These are phyloP conservation scores for Fusarium sp. DNA, from an alignment of 2,329 filamentous ascomycete genomes.

Conservation along the genomic window DNA sequence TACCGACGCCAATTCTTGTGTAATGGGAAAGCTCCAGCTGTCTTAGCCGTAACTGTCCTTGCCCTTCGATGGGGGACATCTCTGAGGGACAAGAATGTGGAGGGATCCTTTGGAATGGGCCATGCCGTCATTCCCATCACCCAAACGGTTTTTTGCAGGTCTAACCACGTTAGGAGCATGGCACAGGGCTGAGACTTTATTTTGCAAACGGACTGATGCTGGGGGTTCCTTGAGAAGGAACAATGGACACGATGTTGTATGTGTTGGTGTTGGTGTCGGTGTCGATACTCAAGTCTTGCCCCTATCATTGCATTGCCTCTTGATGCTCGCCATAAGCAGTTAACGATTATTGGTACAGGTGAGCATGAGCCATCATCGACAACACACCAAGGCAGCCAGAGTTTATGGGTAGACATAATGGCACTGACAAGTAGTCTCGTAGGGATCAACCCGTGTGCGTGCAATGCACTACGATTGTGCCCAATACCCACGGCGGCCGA, in stretches of 20 bases:
- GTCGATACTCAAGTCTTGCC: not conserved
- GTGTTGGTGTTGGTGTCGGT: not conserved
- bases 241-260: not conserved
- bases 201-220: constrained; percentile 5
- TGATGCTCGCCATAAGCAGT: not conserved
- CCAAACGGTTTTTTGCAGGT: not conserved
- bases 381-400: not conserved
- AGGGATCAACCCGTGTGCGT: not conserved
- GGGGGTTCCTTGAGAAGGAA: not conserved
- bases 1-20: not conserved
- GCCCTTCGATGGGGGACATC: not conserved
- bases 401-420: not conserved
- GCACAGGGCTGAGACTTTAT: constrained; percentile 19
- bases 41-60: not conserved
- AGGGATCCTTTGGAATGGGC: constrained; percentile 15
- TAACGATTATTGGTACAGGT: not conserved
- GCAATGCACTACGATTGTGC: not conserved
- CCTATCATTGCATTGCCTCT: not conserved
- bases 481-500: not conserved
- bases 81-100: constrained; percentile 4
- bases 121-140: constrained; percentile 10
- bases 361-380: not conserved
- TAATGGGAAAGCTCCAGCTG: not conserved
- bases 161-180: not conserved
- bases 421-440: not conserved